Conservation (phyloP, 2,329 filamentous ascomycete genomes). For the Trichophyton equinum region DNA sequence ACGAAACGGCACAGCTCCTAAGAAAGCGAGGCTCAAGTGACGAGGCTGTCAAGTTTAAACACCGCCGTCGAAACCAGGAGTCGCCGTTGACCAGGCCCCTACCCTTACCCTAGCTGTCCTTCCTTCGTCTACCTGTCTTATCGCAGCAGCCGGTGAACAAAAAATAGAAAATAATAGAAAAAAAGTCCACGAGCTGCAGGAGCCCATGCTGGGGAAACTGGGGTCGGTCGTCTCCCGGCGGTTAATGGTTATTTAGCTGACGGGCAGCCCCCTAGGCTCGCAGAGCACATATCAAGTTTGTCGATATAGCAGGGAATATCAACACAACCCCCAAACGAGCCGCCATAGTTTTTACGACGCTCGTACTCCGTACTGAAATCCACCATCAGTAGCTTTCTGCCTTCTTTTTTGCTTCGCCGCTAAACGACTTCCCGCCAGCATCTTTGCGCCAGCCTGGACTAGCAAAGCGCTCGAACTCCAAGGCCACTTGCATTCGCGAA, state of each 20-base stretch:
- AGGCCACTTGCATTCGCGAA: neutral
- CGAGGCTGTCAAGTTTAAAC: neutral
- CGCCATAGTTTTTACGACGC: neutral
- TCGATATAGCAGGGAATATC: neutral
- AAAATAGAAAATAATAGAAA: neutral
- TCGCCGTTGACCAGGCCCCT: neutral
- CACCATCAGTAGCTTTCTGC: neutral
- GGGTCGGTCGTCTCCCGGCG: conserved; percentile 1
- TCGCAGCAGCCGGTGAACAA: no score
- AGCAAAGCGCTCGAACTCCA: neutral
- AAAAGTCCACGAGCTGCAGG: neutral
- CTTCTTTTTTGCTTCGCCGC: neutral
- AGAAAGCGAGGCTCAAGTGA: neutral
- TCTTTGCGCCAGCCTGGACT: neutral
- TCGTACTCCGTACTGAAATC: no score
- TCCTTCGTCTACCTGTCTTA: neutral
- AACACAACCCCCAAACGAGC: neutral
- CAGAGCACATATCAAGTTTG: neutral
- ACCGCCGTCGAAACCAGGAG: neutral
- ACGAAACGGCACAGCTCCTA: neutral
- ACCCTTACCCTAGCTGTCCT: neutral
- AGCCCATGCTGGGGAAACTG: conserved; percentile 2
- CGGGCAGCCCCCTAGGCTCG: neutral
- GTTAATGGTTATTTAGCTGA: neutral
- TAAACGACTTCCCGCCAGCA: neutral